A percentile compares a stretch with the other conserved stretches of the same genome.
Evolutionary conservation across 176 grass and related monocot genomes (phyloP).

Genomic region (Avena insularis): DNA sequence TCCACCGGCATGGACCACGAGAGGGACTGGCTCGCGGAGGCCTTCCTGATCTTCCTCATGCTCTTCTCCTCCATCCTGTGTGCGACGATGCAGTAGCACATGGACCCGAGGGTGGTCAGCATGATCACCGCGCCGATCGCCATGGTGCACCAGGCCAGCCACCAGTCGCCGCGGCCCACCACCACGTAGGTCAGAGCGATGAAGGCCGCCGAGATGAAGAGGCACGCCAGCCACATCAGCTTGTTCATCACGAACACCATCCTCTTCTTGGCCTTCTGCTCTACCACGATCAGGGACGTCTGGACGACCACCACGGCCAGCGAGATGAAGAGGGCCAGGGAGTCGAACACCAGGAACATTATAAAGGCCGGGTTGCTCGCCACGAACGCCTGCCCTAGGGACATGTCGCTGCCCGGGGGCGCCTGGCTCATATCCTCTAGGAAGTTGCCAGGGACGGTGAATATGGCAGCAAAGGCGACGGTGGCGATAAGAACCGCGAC

Average conservation of each 20-base stretch:
- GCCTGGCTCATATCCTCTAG: slow-evolving; percentile 30
- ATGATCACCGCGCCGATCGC: slow-evolving; percentile 79
- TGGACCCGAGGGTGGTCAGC: slow-evolving; percentile 79
- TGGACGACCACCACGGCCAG: slow-evolving; percentile 86
- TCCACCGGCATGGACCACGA: slow-evolving; percentile 67
- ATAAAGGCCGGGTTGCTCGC: slow-evolving; percentile 78
- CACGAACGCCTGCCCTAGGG: slow-evolving; percentile 69
- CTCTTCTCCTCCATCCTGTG: slow-evolving; percentile 83
- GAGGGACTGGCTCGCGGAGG: slow-evolving; percentile 60
- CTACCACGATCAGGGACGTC: slow-evolving; percentile 89
- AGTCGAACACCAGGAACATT: slow-evolving; percentile 80
- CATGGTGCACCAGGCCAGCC: slow-evolving; percentile 96
- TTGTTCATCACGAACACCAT: slow-evolving; percentile 99
- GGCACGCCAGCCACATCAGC: slow-evolving; percentile 92
- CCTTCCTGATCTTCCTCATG: slow-evolving; percentile 68
- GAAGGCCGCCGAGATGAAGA: slow-evolving; percentile 82
- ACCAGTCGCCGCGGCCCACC: slow-evolving; percentile 63
- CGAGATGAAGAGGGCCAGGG: slow-evolving; percentile 90
- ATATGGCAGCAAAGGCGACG: slow-evolving; percentile 87
- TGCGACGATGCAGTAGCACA: slow-evolving; percentile 83
- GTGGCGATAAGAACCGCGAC: slow-evolving; percentile 95
- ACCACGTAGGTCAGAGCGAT: slow-evolving; percentile 86
- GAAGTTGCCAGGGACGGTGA: slow-evolving; percentile 80
- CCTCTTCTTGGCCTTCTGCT: slow-evolving; percentile 82
- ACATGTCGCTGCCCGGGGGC: slow-evolving; percentile 27